Conservation (phyloP, 768 basidiomycete genomes). For the Pleurotus citrinopileatus region DNA sequence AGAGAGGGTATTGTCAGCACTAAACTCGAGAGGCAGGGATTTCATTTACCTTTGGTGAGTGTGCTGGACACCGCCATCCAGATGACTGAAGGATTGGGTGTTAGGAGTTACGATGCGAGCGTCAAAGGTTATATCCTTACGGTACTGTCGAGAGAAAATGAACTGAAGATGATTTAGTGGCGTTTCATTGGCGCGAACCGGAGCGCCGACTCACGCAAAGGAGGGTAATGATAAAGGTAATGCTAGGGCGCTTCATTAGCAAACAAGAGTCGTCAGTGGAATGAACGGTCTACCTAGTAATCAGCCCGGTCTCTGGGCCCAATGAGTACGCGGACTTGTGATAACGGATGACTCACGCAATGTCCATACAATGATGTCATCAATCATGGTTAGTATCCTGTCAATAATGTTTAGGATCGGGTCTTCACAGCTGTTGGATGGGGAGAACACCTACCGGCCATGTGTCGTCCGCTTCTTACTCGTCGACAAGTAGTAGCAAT, state of each 20-base stretch:
- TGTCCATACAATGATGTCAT: constrained; percentile 1
- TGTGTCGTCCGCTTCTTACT: neutral
- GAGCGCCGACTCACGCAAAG: neutral
- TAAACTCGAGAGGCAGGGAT: neutral
- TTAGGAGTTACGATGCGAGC: neutral
- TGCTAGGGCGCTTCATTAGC: neutral
- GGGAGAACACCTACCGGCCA: neutral
- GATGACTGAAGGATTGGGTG: neutral
- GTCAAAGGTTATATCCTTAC: neutral
- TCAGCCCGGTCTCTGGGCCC: constrained; percentile 2
- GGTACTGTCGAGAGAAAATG: constrained; percentile 2
- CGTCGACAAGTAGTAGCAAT: neutral
- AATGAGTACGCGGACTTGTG: neutral
- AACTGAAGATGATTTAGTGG: neutral
- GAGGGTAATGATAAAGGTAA: constrained; percentile 5
- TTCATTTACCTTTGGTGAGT: neutral
- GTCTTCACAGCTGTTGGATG: neutral
- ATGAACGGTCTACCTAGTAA: neutral
- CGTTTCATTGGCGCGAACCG: no score
- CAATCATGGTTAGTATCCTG: neutral
- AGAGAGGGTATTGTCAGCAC: neutral
- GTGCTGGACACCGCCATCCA: constrained; percentile 8
- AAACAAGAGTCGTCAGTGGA: neutral
- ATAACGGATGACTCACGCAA: neutral
- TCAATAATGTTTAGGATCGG: neutral